Percentiles rank a stretch among this genome's conserved stretches.
Evolutionary conservation across 441 rosid genomes (phyloP).

Genomic region (Erodium texanum): DNA sequence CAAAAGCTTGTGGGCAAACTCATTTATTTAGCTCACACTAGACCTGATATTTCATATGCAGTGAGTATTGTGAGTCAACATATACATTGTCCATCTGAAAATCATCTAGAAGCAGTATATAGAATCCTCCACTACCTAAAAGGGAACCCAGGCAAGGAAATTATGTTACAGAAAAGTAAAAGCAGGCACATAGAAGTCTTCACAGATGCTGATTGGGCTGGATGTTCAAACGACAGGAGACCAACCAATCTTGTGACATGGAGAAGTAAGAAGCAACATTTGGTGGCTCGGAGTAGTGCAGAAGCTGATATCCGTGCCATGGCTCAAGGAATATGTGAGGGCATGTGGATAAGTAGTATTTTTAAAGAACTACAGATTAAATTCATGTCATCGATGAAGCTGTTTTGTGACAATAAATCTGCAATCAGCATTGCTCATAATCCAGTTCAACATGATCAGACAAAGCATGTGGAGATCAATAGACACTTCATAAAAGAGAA

Average conservation of each 20-base stretch:
- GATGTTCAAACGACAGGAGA: too few relatives aligned
- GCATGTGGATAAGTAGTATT: not conserved
- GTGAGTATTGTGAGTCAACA: not conserved
- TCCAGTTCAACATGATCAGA: not conserved
- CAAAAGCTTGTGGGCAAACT: not conserved
- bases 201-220: slow-evolving; percentile 1
- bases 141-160: not conserved
- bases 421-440: not conserved
- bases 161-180: not conserved
- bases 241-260: slow-evolving; percentile 1
- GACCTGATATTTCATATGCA: not conserved
- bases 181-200: too few relatives aligned
- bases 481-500: too few relatives aligned
- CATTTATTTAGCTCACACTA: not conserved
- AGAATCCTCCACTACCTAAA: not conserved
- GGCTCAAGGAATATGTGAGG: slow-evolving; percentile 2
- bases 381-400: not conserved
- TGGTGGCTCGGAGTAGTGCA: not conserved
- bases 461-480: too few relatives aligned
- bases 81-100: not conserved
- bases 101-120: not conserved
- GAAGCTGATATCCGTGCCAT: slow-evolving; percentile 4
- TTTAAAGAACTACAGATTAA: not conserved
- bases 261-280: not conserved
- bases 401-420: slow-evolving; percentile 4